Percentiles rank a stretch among this genome's conserved stretches.
These are phyloP conservation scores for Pleodorina starrii DNA, from an alignment of 139 green algal species.

Conservation along the genomic window DNA sequence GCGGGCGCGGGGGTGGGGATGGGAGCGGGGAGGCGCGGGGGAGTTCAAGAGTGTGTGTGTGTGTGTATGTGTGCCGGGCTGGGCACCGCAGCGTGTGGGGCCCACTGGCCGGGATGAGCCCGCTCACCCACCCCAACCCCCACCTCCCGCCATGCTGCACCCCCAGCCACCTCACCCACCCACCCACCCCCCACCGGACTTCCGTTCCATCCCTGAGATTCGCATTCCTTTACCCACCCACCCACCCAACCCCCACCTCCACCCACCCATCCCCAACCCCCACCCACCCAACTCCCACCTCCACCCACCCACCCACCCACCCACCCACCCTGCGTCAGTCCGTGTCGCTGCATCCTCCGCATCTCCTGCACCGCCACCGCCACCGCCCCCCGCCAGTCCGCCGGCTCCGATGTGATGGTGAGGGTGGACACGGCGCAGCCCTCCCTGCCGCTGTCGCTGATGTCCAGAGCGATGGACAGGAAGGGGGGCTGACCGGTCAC, in stretches of 20 bases:
- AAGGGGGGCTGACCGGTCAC: slow-evolving; percentile 80
- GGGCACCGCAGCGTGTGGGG: too few species aligned
- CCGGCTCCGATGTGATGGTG: slow-evolving; percentile 93
- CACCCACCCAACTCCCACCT: not conserved
- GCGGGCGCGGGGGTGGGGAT: too few species aligned
- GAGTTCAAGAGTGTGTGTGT: too few species aligned
- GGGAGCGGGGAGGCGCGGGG: too few species aligned
- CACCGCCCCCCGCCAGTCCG: slow-evolving; percentile 87
- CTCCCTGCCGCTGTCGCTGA: slow-evolving; percentile 91
- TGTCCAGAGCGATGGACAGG: slow-evolving; percentile 93
- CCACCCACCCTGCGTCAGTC: slow-evolving; percentile 81
- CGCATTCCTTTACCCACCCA: too few species aligned
- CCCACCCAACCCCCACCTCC: not conserved
- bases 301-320: not conserved
- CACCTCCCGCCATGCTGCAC: not conserved
- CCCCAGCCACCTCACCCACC: not conserved
- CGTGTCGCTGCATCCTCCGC: slow-evolving; percentile 89
- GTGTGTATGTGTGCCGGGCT: too few species aligned
- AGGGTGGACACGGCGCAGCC: slow-evolving; percentile 95
- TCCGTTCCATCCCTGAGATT: too few species aligned
- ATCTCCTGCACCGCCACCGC: slow-evolving; percentile 85
- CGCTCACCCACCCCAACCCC: too few species aligned
- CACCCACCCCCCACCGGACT: too few species aligned
- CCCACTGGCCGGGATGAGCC: too few species aligned
- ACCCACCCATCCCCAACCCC: not conserved